These are phyloP conservation scores for Boeremia lycopersici DNA, from an alignment of 2,329 filamentous ascomycete genomes.

Conservation along the genomic window DNA sequence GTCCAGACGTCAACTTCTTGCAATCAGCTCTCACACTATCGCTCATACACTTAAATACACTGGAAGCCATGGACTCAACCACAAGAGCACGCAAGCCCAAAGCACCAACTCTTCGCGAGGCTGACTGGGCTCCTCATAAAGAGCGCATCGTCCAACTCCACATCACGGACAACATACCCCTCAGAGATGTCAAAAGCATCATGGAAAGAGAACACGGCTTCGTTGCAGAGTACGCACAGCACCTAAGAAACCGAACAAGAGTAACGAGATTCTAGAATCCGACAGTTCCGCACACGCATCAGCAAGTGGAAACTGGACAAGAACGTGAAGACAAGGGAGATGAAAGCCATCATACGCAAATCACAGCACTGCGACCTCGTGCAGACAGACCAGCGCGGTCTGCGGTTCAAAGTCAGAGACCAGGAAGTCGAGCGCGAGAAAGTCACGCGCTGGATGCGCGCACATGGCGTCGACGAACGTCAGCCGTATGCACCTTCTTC, in stretches of 20 bases:
- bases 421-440: slow-evolving; percentile 22
- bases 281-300: slow-evolving; percentile 29
- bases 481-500: too few species aligned
- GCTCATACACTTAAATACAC: too few species aligned
- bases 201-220: slow-evolving; percentile 21
- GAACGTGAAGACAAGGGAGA: slow-evolving; percentile 28
- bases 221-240: slow-evolving; percentile 22
- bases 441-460: slow-evolving; percentile 32
- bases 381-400: slow-evolving; percentile 16
- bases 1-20: not conserved
- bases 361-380: slow-evolving; percentile 26
- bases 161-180: slow-evolving; percentile 6
- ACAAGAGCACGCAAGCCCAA: slow-evolving; percentile 23
- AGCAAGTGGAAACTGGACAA: slow-evolving; percentile 28
- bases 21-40: not conserved
- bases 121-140: slow-evolving; percentile 30
- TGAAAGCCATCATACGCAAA: slow-evolving; percentile 30
- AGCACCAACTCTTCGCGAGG: slow-evolving; percentile 24
- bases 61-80: not conserved
- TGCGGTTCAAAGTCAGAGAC: slow-evolving; percentile 21
- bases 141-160: slow-evolving; percentile 20
- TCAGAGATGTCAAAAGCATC: slow-evolving; percentile 15
- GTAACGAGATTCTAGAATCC: slow-evolving; percentile 5
- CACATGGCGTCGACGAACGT: slow-evolving; percentile 9
- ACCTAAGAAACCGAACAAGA: not conserved